Conservation (phyloP, 202 grass and related monocot species). For the Dendrocalamus latiflorus region DNA sequence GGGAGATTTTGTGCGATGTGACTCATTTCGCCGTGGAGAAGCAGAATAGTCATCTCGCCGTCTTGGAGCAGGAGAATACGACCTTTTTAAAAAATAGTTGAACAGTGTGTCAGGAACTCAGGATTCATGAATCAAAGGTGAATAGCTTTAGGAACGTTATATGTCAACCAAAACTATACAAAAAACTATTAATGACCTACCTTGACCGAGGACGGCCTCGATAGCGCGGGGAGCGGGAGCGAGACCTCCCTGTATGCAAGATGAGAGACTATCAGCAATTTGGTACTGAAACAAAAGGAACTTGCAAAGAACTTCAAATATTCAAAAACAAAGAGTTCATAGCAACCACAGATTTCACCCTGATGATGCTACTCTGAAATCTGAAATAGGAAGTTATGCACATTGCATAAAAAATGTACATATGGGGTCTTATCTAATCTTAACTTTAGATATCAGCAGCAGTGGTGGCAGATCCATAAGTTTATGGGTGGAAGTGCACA, state of each 20-base stretch:
- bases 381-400: background rate
- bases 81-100: constrained; percentile 37
- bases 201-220: constrained; percentile 62
- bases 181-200: constrained; percentile 25
- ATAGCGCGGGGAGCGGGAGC: constrained; percentile 60
- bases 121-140: background rate
- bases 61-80: constrained; percentile 71
- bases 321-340: background rate
- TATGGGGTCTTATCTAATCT: background rate
- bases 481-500: background rate
- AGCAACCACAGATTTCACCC: background rate
- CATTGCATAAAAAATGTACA: background rate
- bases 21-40: constrained; percentile 55
- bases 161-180: background rate
- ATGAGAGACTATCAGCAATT: constrained; percentile 18
- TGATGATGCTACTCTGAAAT: background rate
- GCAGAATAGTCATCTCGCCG: constrained; percentile 52
- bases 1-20: constrained; percentile 39
- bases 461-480: background rate
- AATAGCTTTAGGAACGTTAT: background rate
- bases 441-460: background rate
- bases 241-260: constrained; percentile 48
- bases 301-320: background rate
- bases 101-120: background rate
- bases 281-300: background rate